A percentile compares a stretch with the other conserved stretches of the same genome.
Conservation (phyloP, 345 rosid genomes). For the Triadica sebifera region DNA sequence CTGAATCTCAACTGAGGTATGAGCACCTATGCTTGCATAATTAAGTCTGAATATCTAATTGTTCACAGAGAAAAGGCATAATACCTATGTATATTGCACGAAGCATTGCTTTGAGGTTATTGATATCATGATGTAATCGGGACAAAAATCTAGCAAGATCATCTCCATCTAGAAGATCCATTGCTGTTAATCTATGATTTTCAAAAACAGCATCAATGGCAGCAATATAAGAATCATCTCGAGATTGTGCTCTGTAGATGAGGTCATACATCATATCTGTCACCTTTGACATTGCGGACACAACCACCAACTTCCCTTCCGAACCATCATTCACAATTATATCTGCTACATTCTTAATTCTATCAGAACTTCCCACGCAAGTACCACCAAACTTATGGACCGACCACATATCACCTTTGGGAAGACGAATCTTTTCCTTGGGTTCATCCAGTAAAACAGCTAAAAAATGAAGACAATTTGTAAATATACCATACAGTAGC, state of each 20-base stretch:
- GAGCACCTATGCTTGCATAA: neutral
- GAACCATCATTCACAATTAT: conserved; percentile 60
- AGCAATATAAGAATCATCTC: conserved; percentile 75
- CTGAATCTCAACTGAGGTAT: neutral
- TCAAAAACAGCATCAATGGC: conserved; percentile 76
- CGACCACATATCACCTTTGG: conserved; percentile 77
- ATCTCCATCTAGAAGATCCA: conserved; percentile 79
- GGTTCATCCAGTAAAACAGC: conserved; percentile 50
- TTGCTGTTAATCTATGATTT: conserved; percentile 72
- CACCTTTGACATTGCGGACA: conserved; percentile 97
- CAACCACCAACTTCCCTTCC: conserved; percentile 80
- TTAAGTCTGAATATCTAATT: neutral
- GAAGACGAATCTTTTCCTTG: conserved; percentile 46
- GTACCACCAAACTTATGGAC: conserved; percentile 99
- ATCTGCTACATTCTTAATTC: conserved; percentile 81
- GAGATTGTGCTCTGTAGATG: conserved; percentile 73
- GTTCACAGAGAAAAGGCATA: neutral
- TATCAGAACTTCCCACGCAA: conserved; percentile 83
- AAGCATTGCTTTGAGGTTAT: conserved; percentile 93
- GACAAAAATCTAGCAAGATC: conserved; percentile 75
- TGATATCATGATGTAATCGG: conserved; percentile 67
- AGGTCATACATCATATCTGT: conserved; percentile 99
- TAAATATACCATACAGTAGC: neutral
- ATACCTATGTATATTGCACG: conserved; percentile 94
- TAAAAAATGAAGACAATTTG: conserved; percentile 21